Base-by-base conservation (phyloP, 208 protist species). In the Porcisia deanei region DNA sequence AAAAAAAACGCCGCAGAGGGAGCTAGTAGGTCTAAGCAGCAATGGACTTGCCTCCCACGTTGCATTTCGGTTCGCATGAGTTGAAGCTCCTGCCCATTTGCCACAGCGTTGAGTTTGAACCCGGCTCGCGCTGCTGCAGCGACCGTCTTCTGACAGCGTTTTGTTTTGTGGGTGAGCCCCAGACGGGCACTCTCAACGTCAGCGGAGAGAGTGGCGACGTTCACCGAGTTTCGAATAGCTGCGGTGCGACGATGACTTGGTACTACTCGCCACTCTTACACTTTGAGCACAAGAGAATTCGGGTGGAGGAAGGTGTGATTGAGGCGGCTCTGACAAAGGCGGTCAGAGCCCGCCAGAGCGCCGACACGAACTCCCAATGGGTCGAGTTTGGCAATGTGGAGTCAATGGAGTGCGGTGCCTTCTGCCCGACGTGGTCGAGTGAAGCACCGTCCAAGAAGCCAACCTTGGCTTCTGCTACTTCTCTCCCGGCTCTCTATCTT, bases 261-360 rank as follows among this genome's bases (percentile, higher is more conserved):
- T 95, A 88, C 81, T 88, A 91, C 81, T 83, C 91, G 39, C 87
- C 91, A 5, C 79, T 95, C 10, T 84, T 88, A 14, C 79, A 85
- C 22, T 92, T 90, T 61, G 79, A 89, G 22, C 71, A 71, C 22
- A 95, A 95, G 83, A 86, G 85, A 70, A 70, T 95, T n/a, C 83
- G 82, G 20, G 88, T 95, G 20, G 87, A 95, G 53, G 91, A 87
- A 65, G 77, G 77, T 37, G 89, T 93, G 0, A 85, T 93, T 37
- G 79, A 66, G 45, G 72, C 82, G 39, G 71, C 81, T 18, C 54
- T 85, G 41, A 65, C 59, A 3, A 75, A 73, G 49, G 77, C 64
- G 6, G 34, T 82, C 6, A 5, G 34, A 14, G 41, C 74, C 30
- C 70, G 49, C 37, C 45, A 58, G n/a, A 41, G 63, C 4, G 54